Base-by-base conservation (phyloP, 257 asterid genomes). In the Ocimum tenuiflorum region DNA sequence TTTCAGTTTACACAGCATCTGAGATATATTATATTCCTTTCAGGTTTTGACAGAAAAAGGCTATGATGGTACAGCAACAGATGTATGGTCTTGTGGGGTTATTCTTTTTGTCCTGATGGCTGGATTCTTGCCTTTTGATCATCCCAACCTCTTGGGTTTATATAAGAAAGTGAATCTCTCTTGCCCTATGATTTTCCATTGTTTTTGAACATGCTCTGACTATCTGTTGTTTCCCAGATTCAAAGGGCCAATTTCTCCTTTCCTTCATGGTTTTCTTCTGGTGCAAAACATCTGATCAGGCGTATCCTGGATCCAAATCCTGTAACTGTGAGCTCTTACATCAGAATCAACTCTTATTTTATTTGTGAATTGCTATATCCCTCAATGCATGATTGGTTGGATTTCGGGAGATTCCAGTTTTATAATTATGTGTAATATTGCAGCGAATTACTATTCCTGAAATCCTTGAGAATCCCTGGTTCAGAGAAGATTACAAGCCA, bases 1-100 rank as follows among this genome's bases (percentile, higher is more conserved):
- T n/a, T n/a, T n/a, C n/a, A n/a, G n/a, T n/a, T n/a, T n/a, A n/a
- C n/a, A n/a, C n/a, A n/a, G 73, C 58, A 63, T 60, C 69, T 76
- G 75, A 77, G 49, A 49, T 54, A 33, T 47, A 3, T 7, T 57
- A 3, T 58, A 73, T 75, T 29, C 12, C 41, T 7, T 17, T 67
- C 78, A 89, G 95, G 96, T 89, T 69, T 71, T 86, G 63, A 60
- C 77, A 1, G 89, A 85, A 55, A 85, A 86, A 83, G 96, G 94
- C 58, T 85, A 86, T 71, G 80, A 85, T 78, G 96, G 96, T 72
- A 79, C 89, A 47, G 59, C 95, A 46, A 80, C 91, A 56, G 96
- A 89, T 80, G 67, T 89, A 41, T 89, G 96, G 96, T 89, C 96
- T 62, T 86, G 90, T 72, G 96, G 96, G 46, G 92, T 89, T 77